Conservation (phyloP, 2,329 filamentous ascomycete species). For the Apiospora koreana region DNA sequence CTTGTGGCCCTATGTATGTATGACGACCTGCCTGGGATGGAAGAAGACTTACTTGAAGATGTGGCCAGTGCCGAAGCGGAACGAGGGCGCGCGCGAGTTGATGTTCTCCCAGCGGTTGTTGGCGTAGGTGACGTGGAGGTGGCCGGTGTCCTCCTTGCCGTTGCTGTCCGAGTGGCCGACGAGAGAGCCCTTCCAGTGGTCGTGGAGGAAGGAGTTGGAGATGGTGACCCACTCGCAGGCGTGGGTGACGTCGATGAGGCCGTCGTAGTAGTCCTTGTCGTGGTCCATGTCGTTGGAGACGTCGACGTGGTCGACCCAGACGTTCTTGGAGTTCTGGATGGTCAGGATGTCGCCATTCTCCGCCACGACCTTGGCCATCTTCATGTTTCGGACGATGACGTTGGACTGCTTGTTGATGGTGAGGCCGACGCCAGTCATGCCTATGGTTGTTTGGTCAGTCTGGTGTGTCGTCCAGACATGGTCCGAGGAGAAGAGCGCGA, state of each 20-base stretch:
- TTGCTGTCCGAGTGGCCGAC: conserved; percentile 63
- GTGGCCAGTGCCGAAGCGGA: conserved; percentile 69
- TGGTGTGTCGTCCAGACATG: neutral
- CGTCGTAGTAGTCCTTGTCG: conserved; percentile 72
- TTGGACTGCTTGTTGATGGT: conserved; percentile 55
- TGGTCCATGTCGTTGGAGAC: conserved; percentile 59
- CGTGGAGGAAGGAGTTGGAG: conserved; percentile 41
- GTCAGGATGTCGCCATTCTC: conserved; percentile 60
- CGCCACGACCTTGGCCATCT: conserved; percentile 57
- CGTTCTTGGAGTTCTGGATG: conserved; percentile 57
- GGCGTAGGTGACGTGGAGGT: conserved; percentile 64
- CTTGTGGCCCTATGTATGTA: neutral
- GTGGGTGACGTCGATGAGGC: conserved; percentile 65
- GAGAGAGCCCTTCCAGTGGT: conserved; percentile 46
- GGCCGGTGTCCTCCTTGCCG: conserved; percentile 57
- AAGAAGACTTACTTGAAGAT: conserved; percentile 41
- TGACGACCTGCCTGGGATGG: too few species aligned
- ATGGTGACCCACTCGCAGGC: conserved; percentile 62
- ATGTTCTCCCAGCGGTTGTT: conserved; percentile 68
- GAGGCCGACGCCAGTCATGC: conserved; percentile 49
- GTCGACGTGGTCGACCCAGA: conserved; percentile 71
- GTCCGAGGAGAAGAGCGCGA: conserved; percentile 1
- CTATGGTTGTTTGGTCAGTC: conserved; percentile 16
- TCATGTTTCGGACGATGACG: conserved; percentile 64
- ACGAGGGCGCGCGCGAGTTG: conserved; percentile 62